Evolutionary conservation across 768 basidiomycete species (phyloP), one percentile per base, ranked within the genome.

Genomic region (Naganishia randhawae): DNA sequence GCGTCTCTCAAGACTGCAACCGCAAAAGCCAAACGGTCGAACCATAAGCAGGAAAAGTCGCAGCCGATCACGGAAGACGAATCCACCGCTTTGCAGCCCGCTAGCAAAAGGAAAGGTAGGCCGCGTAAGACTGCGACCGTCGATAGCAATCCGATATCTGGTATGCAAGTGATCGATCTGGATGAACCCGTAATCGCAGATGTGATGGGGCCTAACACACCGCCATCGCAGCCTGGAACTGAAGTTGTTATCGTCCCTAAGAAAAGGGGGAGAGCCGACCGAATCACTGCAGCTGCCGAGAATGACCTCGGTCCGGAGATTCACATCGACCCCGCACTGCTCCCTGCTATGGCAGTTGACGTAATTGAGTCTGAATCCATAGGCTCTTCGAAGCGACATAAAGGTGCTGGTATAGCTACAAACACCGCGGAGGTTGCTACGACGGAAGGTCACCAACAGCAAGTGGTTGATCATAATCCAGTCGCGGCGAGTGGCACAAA

Each of bases 11-110:
- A 66, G 52, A 69, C 50, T n/a, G 66, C 65, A 71, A 71, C 35
- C 42, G 71, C 53, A 65, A 77, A 76, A 35, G 70, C 84, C 72
- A 86, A 86, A 27, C 80, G 86, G 39, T 19, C 3, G 19, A 41
- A 62, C 31, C 27, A n/a, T 39, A 22, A 48, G 45, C 19, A 1
- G n/a, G 45, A 48, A 48, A 48, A 22, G 45, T n/a, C n/a, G n/a
- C n/a, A n/a, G n/a, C n/a, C 45, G n/a, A n/a, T 22, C 45, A 22
- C 19, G 45, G n/a, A n/a, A 22, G 19, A 22, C 45, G 3, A 17
- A 22, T 48, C n/a, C 45, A 13, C 45, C 7, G n/a, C 11, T 22
- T 22, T 22, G 45, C 3, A n/a, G 25, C 8, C 45, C 45, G n/a
- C 19, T 6, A 48, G 19, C 45, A 48, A 22, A 22, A 48, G n/a